phyloP scores from a whole-genome alignment of 306 rosid genomes.

The Rosa persica region DNA sequence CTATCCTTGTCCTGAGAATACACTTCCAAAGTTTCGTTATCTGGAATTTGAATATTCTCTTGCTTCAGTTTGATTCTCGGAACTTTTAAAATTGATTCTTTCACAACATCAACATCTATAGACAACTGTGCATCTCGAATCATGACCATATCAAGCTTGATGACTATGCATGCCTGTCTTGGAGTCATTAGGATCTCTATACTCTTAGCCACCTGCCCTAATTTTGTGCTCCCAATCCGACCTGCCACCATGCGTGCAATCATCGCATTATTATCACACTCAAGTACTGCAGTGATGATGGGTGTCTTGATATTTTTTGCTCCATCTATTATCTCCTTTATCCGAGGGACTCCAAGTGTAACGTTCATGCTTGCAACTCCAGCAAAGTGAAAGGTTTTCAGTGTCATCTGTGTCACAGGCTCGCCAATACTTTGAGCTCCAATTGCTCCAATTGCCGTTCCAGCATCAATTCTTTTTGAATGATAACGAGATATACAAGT shows the following conservation, averaged over 20 bases:
- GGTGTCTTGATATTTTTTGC: conserved; percentile 76
- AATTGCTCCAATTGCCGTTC: conserved; percentile 88
- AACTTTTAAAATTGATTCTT: conserved; percentile 63
- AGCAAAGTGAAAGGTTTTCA: conserved; percentile 94
- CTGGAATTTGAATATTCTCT: conserved; percentile 72
- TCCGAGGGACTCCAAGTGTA: conserved; percentile 94
- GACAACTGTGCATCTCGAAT: conserved; percentile 59
- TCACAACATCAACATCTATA: conserved; percentile 68
- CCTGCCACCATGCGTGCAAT: no score
- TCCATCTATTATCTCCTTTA: conserved; percentile 85
- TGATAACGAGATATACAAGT: conserved; percentile 81
- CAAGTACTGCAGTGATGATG: conserved; percentile 67
- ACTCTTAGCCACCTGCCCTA: conserved; percentile 47
- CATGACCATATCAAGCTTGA: conserved; percentile 70
- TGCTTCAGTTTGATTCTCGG: conserved; percentile 68
- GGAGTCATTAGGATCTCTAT: conserved; percentile 54
- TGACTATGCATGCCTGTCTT: conserved; percentile 50
- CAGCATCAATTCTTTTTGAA: conserved; percentile 73
- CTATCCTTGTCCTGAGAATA: conserved; percentile 51
- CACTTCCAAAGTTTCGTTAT: conserved; percentile 59
- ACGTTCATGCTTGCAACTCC: conserved; percentile 99
- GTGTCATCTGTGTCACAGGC: conserved; percentile 96
- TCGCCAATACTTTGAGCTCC: conserved; percentile 99
- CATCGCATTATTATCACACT: no score
- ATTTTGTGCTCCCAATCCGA: no score